Evolutionary conservation across 176 grass and related monocot species (phyloP), one percentile per base, ranked within the genome.

Genomic region (Eremochloa ophiuroides): DNA sequence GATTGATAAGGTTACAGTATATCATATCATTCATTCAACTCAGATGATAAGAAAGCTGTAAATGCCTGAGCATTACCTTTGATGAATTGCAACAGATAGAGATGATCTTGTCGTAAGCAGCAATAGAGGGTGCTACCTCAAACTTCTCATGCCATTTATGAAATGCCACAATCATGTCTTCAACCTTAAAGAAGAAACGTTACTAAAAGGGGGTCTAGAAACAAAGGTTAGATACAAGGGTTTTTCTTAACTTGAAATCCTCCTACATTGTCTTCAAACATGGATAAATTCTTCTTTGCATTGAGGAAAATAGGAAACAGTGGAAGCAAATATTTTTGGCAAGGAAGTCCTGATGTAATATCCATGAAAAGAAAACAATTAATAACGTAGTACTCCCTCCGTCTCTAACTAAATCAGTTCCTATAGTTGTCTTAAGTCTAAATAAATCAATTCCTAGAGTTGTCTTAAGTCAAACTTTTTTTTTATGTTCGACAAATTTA

Each of bases 101-200:
- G 31, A 97, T 73, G 39, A 97, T 74, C 83, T 85, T 94, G 50
- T 85, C 74, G 41, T 92, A 91, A 77, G 67, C 81, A 91, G 62
- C 64, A 73, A 85, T 53, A 81, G 87, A 88, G 27, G 92, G 88
- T 37, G 55, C 56, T 41, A 88, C 41, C 71, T 85, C 75, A 85
- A 93, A 87, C 84, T 93, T 94, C 74, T 97, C 87, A 37, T 93
- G 90, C 88, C 89, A 89, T 83, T 76, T 89, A 74, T 74, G 75
- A 71, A 93, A 93, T 40, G 66, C 56, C 73, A 34, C 53, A 46
- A 97, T 28, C 83, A 92, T 75, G 77, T 91, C 92, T 87, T 94
- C 93, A 69, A 84, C 90, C 95, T 97, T 86, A 87, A 92, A 46
- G 82, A 85, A 75, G 85, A 85, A 68, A 38, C 22, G 78, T 51